These are phyloP conservation scores for Xylaria hypoxylon DNA, from an alignment of 2,329 filamentous ascomycete genomes.

Conservation along the genomic window DNA sequence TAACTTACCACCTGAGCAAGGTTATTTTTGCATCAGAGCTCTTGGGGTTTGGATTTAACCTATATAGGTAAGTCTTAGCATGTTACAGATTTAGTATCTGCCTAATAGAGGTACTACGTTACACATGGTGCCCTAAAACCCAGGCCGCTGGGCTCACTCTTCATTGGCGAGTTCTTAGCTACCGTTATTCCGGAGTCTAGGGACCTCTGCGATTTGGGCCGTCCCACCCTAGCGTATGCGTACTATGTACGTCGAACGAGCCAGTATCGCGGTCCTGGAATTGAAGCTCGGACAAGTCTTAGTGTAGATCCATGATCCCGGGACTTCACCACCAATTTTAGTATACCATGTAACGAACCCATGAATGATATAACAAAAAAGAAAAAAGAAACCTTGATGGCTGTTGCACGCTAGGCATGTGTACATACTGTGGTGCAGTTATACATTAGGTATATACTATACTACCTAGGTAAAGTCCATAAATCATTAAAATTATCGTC, in stretches of 20 bases:
- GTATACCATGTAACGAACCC: slow-evolving; percentile 5
- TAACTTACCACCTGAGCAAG: too few relatives aligned
- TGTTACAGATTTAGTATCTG: slow-evolving; percentile 13
- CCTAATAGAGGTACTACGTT: slow-evolving; percentile 8
- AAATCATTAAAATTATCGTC: too few relatives aligned
- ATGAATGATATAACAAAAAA: slow-evolving; percentile 10
- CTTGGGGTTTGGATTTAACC: too few relatives aligned
- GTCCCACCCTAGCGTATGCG: not conserved
- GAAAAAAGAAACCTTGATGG: not conserved
- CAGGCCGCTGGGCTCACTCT: slow-evolving; percentile 13
- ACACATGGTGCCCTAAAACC: slow-evolving; percentile 17
- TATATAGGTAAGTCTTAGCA: not conserved
- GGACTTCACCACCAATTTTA: not conserved
- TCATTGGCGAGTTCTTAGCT: slow-evolving; percentile 9
- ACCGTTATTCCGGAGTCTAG: slow-evolving; percentile 26
- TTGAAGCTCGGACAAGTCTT: slow-evolving; percentile 26
- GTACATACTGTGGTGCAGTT: not conserved
- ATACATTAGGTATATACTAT: not conserved
- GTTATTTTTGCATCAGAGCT: too few relatives aligned
- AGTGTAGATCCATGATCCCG: slow-evolving; percentile 28
- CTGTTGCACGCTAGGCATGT: not conserved
- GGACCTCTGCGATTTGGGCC: slow-evolving; percentile 11
- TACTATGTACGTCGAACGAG: slow-evolving; percentile 24
- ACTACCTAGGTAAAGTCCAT: too few relatives aligned
- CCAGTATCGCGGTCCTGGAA: slow-evolving; percentile 35